phyloP scores from a whole-genome alignment of 2,329 filamentous ascomycete genomes.

The Alternaria hordeiaustralica region DNA sequence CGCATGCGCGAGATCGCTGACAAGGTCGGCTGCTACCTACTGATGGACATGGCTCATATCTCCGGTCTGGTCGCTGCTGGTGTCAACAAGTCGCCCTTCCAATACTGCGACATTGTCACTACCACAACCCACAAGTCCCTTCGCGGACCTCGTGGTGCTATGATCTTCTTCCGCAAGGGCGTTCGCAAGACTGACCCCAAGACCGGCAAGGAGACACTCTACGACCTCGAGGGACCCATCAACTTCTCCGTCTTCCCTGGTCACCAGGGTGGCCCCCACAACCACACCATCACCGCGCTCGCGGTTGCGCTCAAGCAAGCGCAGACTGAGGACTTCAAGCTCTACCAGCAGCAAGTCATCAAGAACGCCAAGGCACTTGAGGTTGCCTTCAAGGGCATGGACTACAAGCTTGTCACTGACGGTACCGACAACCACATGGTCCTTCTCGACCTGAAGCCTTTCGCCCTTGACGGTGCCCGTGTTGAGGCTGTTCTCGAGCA shows the following conservation, averaged over 20 bases:
- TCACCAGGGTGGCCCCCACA: constrained; percentile 97
- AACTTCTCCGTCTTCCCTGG: constrained; percentile 97
- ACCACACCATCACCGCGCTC: constrained; percentile 97
- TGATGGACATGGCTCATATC: constrained; percentile 97
- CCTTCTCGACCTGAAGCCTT: constrained; percentile 87
- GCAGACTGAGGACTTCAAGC: constrained; percentile 84
- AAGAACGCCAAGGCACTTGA: constrained; percentile 91
- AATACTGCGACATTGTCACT: constrained; percentile 90
- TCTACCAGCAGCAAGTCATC: constrained; percentile 90
- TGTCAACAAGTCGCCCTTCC: constrained; percentile 88
- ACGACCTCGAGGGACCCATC: constrained; percentile 91
- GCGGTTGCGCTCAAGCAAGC: constrained; percentile 95
- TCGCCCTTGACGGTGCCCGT: constrained; percentile 84
- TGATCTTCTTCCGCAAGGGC: constrained; percentile 98
- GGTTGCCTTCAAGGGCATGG: constrained; percentile 67
- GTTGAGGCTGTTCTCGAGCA: constrained; percentile 91
- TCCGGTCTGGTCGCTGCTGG: constrained; percentile 92
- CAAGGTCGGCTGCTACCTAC: constrained; percentile 88
- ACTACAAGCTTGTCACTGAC: constrained; percentile 88
- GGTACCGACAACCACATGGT: constrained; percentile 98
- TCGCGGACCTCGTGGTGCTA: constrained; percentile 89
- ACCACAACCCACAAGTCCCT: constrained; percentile 98
- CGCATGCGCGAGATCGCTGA: constrained; percentile 90
- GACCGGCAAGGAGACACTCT: constrained; percentile 83
- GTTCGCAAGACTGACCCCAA: constrained; percentile 83